Evolutionary conservation across 768 basidiomycete genomes (phyloP), one percentile per base, ranked within the genome.

Genomic region (Russula brevipes): DNA sequence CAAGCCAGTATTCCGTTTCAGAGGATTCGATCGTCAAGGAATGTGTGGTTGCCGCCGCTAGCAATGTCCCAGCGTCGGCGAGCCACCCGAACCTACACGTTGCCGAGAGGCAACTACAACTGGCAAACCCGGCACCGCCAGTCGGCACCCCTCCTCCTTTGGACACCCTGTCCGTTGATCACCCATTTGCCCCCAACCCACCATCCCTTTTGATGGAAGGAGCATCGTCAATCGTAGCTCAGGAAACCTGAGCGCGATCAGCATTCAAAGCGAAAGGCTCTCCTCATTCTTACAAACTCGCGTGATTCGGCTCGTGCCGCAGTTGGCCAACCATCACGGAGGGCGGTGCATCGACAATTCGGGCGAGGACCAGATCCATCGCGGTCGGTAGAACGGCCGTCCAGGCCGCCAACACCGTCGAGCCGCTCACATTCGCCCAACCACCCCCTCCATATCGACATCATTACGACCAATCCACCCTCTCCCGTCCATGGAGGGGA

Each of bases 181-280:
- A 39, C 11, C 41, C 44, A 30, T 14, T 19, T 46, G 38, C 14
- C 31, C 16, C 7, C 17, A 36, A 60, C 16, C 5, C 38, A 17
- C 14, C 42, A 5, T n/a, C 3, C 10, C 16, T 4, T n/a, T 36
- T 19, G 54, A 49, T 1, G n/a, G 36, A 17, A 19, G 44, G 12
- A n/a, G 1, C 17, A 6, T 24, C 46, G 7, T 11, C 19, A 17
- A 62, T 30, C 61, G 24, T 19, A 62, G 55, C 35, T 54, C 52
- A 4, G 36, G 33, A 11, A 60, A 60, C 24, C 16, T 57, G 35
- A 60, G 59, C 30, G 36, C 17, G 8, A 9, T n/a, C 17, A 52
- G 51, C 53, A 30, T 42, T 53, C 60, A 49, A 17, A 61, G 60
- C 16, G 61, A 57, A 24, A 45, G 61, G 33, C 24, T 45, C n/a